Conservation (phyloP, 2,329 filamentous ascomycete species). For the Pseudonectria foliicola region DNA sequence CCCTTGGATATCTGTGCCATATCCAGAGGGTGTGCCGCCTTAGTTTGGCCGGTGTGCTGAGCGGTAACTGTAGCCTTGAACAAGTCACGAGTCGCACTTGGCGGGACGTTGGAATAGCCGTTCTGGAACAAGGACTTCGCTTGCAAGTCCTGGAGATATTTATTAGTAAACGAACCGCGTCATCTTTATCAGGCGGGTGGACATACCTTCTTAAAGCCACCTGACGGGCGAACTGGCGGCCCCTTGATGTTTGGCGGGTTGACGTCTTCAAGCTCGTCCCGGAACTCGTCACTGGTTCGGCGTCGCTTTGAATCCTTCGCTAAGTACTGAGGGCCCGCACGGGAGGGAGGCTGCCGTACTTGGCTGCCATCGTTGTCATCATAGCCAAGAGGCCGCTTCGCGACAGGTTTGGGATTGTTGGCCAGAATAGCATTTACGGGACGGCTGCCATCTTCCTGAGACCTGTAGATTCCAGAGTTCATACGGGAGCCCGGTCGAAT, state of each 20-base stretch:
- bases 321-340: slow-evolving; percentile 56
- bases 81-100: slow-evolving; percentile 46
- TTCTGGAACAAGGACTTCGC: slow-evolving; percentile 53
- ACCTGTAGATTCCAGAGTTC: slow-evolving; percentile 43
- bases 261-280: slow-evolving; percentile 54
- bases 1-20: slow-evolving; percentile 84
- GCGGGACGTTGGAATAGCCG: slow-evolving; percentile 54
- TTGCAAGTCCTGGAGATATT: slow-evolving; percentile 46
- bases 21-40: slow-evolving; percentile 64
- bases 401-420: slow-evolving; percentile 50
- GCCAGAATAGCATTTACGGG: slow-evolving; percentile 55
- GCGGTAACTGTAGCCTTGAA: slow-evolving; percentile 60
- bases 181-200: background rate
- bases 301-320: slow-evolving; percentile 70
- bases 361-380: slow-evolving; percentile 51
- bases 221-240: slow-evolving; percentile 78
- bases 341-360: slow-evolving; percentile 36
- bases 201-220: slow-evolving; percentile 59
- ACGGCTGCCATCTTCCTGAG: slow-evolving; percentile 53
- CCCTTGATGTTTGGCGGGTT: slow-evolving; percentile 61
- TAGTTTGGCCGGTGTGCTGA: slow-evolving; percentile 59
- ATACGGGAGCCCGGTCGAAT: slow-evolving; percentile 50
- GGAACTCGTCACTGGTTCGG: slow-evolving; percentile 65
- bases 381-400: slow-evolving; percentile 67
- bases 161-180: slow-evolving; percentile 21